Base-by-base conservation (phyloP, 1,139 yeast species). In the Taiozyma sp. region DNA sequence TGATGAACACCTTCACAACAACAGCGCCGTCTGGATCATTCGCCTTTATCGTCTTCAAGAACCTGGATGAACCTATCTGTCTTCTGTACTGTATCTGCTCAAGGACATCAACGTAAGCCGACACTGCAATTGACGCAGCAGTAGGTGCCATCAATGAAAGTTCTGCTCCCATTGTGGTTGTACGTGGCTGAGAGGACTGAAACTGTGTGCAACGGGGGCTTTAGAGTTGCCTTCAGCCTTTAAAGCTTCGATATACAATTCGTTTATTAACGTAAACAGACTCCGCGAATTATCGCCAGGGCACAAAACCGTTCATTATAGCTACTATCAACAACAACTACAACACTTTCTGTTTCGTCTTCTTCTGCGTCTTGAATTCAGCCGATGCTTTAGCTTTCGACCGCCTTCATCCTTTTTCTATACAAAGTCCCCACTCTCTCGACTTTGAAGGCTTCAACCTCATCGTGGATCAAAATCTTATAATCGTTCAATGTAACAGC, bases 121-220 rank as follows among this genome's bases (percentile, higher is more conserved):
- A 90, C 6, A 90, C 77, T 13, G 96, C 97, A 61, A 93, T 88
- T 1, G 97, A 88, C 5, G 95, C 91, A 4, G 97, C 90, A 14
- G 93, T 82, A 7, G 97, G 97, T 30, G 97, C 89, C 63, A 89
- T 70, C 46, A 88, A 73, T 5, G 97, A 90, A 57, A 91, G 72
- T 65, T 87, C 86, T 22, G 88, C 89, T 19, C 97, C 97, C 97
- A 91, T 90, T 32, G 35, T n/a, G 19, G 35, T 9, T 21, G 34
- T 32, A n/a, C 3, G 35, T 14, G 19, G 19, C 6, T 6, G 16
- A 30, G 4, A 6, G n/a, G 14, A 13, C 34, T n/a, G 16, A n/a
- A 32, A n/a, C 19, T n/a, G 35, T 32, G 19, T 6, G 4, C 14
- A 32, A 14, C 2, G 35, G 5, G 4, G 35, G 35, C 9, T n/a